These are phyloP conservation scores for Kingdonia uniflora DNA, from an alignment of 164 flowering plant genomes.

Conservation along the genomic window DNA sequence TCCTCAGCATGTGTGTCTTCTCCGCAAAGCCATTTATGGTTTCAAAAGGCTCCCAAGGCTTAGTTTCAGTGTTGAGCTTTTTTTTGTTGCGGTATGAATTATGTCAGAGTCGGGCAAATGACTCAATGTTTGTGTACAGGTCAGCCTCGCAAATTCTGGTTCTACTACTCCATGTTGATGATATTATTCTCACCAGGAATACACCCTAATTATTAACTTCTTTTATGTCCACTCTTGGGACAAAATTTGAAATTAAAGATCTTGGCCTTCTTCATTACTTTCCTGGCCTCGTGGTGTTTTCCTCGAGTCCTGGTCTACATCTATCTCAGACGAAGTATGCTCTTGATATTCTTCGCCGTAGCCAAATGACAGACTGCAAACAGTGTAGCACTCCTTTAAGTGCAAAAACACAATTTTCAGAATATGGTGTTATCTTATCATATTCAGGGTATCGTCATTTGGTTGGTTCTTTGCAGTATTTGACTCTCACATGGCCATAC, in stretches of 20 bases:
- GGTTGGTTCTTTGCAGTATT: background rate
- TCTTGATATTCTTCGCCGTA: background rate
- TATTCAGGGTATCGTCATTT: background rate
- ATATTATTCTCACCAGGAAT: too few species aligned
- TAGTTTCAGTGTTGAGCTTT: background rate
- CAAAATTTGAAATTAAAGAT: too few species aligned
- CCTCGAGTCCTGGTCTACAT: too few species aligned
- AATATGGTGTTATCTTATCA: background rate
- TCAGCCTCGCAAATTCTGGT: background rate
- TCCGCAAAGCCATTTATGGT: conserved; percentile 1
- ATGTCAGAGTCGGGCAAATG: background rate
- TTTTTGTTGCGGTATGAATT: background rate
- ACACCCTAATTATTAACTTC: background rate
- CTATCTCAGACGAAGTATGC: background rate
- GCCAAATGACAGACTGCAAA: too few species aligned
- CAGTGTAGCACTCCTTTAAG: background rate
- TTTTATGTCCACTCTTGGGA: background rate
- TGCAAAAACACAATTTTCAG: background rate
- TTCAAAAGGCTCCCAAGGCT: background rate
- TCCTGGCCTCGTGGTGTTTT: too few species aligned
- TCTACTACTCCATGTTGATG: too few species aligned
- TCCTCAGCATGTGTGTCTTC: background rate
- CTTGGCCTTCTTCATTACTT: too few species aligned
- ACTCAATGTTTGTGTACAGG: background rate
- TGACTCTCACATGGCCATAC: background rate